Evolutionary conservation across 768 basidiomycete species (phyloP), one percentile per base, ranked within the genome.

Genomic region (Mycena latifolia): DNA sequence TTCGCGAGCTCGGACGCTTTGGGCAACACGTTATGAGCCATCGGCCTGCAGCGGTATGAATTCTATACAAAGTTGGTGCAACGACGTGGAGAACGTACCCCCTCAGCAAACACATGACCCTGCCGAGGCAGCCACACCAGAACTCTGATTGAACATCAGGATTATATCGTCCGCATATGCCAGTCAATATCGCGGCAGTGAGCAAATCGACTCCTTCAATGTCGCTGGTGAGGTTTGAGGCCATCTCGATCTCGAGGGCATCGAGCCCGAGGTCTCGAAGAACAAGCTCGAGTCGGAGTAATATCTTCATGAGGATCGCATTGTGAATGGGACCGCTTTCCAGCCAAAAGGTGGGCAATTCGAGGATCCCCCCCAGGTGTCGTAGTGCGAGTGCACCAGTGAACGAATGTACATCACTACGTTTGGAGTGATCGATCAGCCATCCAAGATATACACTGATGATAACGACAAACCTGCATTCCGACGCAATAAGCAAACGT

Each of bases 311-410:
- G 27, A 58, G 33, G 22, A 58, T 15, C 6, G 28, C 8, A 8
- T 15, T n/a, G 10, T 48, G 18, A 3, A 47, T 35, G 8, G 33
- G 18, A 2, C 46, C 57, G 14, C 24, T 39, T 18, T 20, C 45
- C 17, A 5, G 22, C 57, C 57, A 58, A n/a, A 58, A 58, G 12
- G 46, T 22, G 31, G 57, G 33, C 17, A 58, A 22, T n/a, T 58
- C 46, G 4, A 58, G 47, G 22, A 50, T 39, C 0, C 57, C 47
- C 3, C 10, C 22, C 29, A 58, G 25, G 20, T 58, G 50, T 50
- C 47, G 46, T 18, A 31, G 20, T 10, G 55, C 55, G 17, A 57
- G 37, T 24, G 37, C 20, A n/a, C 22, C 55, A 14, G 55, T 24
- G 5, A 37, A 17, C 12, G 22, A 24, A 33, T 33, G 5, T 33